A percentile compares a stretch with the other conserved stretches of the same genome.
Conservation (phyloP, 1,139 yeast species). For the Magnusiomyces sp. region DNA sequence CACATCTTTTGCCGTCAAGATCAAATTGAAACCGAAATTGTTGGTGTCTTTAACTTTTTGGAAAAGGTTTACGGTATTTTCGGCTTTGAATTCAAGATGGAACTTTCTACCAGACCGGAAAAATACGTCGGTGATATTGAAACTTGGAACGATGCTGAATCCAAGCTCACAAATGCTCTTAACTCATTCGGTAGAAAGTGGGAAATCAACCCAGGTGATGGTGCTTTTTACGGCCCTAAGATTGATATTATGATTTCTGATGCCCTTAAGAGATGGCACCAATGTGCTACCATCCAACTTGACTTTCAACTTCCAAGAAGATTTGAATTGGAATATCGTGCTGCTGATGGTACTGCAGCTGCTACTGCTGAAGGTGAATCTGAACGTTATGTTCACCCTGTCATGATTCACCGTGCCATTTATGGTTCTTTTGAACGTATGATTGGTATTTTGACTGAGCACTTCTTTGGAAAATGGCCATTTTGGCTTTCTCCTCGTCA, state of each 20-base stretch:
- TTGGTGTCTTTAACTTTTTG: conserved; percentile 70
- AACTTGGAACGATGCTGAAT: conserved; percentile 87
- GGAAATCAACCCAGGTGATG: conserved; percentile 93
- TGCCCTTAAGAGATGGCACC: conserved; percentile 89
- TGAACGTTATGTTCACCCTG: conserved; percentile 53
- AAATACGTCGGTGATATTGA: conserved; percentile 78
- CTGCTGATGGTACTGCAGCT: conserved; percentile 45
- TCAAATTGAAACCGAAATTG: conserved; percentile 78
- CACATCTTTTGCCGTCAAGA: conserved; percentile 91
- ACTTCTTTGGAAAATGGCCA: conserved; percentile 98
- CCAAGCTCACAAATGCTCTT: conserved; percentile 63
- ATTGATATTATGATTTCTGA: conserved; percentile 91
- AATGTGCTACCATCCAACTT: conserved; percentile 95
- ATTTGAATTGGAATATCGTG: conserved; percentile 79
- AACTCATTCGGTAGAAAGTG: conserved; percentile 73
- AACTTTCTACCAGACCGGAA: conserved; percentile 90
- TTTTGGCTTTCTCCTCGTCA: conserved; percentile 99
- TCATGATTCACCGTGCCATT: conserved; percentile 97
- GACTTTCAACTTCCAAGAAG: conserved; percentile 95
- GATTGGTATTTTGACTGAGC: conserved; percentile 96
- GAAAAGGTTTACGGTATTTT: conserved; percentile 72
- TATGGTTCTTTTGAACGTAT: conserved; percentile 97
- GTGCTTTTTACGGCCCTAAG: conserved; percentile 98
- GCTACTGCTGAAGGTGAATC: conserved; percentile 20
- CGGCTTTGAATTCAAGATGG: conserved; percentile 84